Percentiles rank a stretch among this genome's conserved stretches.
These are phyloP conservation scores for Trypanosoma cruzi DNA, from an alignment of 208 protist genomes.

Conservation along the genomic window DNA sequence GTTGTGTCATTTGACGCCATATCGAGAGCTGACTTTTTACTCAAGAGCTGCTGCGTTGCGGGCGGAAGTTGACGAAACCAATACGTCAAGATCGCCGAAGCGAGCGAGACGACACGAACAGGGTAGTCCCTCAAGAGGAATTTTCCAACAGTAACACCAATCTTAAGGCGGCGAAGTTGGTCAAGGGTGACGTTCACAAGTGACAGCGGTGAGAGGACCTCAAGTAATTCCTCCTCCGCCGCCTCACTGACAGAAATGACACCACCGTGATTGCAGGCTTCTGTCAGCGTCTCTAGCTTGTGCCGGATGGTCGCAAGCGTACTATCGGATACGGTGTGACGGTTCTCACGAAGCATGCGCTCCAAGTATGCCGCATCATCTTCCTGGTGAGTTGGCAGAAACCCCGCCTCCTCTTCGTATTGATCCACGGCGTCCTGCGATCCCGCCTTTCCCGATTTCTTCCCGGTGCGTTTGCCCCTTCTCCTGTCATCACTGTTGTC, in stretches of 20 bases:
- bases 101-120: conserved; percentile 38
- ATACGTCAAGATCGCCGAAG: conserved; percentile 64
- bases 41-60: conserved; percentile 40
- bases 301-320: conserved; percentile 29
- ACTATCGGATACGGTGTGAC: conserved; percentile 27
- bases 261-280: not conserved
- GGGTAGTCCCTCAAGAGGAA: conserved; percentile 52
- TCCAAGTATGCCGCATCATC: conserved; percentile 47
- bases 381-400: conserved; percentile 9
- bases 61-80: conserved; percentile 71
- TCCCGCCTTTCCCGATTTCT: not conserved
- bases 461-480: not conserved
- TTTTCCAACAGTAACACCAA: conserved; percentile 65
- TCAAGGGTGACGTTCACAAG: conserved; percentile 44
- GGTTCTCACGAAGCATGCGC: conserved; percentile 33
- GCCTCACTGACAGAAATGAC: conserved; percentile 12
- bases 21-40: conserved; percentile 43
- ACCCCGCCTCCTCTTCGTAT: conserved; percentile 9
- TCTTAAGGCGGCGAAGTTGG: conserved; percentile 52
- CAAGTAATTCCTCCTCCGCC: conserved; percentile 38
- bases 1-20: conserved; percentile 49
- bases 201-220: conserved; percentile 43
- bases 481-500: not conserved
- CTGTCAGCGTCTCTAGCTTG: conserved; percentile 5
- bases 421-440: not conserved